phyloP scores from a whole-genome alignment of 768 basidiomycete genomes.

The Mycena pura region DNA sequence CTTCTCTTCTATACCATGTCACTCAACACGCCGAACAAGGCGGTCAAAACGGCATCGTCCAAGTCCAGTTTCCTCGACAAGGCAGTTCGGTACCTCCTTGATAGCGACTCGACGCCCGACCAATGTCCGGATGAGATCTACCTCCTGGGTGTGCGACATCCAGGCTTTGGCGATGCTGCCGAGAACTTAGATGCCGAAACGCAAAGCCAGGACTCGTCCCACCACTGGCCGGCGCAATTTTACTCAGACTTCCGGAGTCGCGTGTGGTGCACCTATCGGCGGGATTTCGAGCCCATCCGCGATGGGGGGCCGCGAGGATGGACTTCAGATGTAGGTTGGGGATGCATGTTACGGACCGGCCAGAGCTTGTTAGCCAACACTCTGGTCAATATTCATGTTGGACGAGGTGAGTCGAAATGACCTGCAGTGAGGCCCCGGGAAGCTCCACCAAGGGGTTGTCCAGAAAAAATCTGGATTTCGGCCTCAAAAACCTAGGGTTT shows the following conservation, averaged over 20 bases:
- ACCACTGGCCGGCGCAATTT: slow-evolving; percentile 24
- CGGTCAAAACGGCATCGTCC: slow-evolving; percentile 19
- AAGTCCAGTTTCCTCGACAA: slow-evolving; percentile 17
- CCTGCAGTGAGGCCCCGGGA: too few relatives aligned
- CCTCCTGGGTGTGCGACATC: slow-evolving; percentile 20
- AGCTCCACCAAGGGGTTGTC: too few relatives aligned
- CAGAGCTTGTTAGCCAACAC: slow-evolving; percentile 86
- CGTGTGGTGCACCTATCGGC: slow-evolving; percentile 41
- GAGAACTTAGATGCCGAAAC: slow-evolving; percentile 6
- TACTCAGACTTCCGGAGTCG: slow-evolving; percentile 28
- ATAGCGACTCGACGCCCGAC: slow-evolving; percentile 20
- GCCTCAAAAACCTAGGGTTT: too few relatives aligned
- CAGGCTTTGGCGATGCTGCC: slow-evolving; percentile 3
- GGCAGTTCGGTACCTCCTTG: slow-evolving; percentile 6
- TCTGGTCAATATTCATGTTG: slow-evolving; percentile 75
- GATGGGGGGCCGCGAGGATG: slow-evolving; percentile 77
- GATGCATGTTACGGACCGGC: slow-evolving; percentile 90
- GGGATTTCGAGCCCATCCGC: slow-evolving; percentile 65
- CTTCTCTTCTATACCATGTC: slow-evolving; percentile 13
- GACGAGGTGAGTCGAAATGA: slow-evolving; percentile 58
- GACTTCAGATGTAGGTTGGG: slow-evolving; percentile 89
- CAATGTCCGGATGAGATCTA: slow-evolving; percentile 10
- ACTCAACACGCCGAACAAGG: slow-evolving; percentile 14
- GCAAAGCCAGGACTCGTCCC: slow-evolving; percentile 13
- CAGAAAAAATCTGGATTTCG: too few relatives aligned